phyloP scores from a whole-genome alignment of 2,329 filamentous ascomycete species.

The Penicillium thymicola region DNA sequence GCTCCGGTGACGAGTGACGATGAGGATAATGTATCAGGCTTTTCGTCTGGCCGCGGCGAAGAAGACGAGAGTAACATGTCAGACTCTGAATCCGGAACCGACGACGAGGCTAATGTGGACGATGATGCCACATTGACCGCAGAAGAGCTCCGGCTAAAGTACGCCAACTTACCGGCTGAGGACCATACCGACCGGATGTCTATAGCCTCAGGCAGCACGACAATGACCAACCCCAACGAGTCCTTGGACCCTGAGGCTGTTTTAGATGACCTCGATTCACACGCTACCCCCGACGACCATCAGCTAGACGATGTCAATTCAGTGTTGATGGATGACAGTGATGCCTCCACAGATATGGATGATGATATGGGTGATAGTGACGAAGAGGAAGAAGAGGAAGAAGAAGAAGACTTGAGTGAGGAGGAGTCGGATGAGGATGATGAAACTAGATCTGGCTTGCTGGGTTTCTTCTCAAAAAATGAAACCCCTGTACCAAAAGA shows the following conservation, averaged over 20 bases:
- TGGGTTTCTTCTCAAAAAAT: slow-evolving; percentile 49
- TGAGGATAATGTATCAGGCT: slow-evolving; percentile 29
- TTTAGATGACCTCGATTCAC: slow-evolving; percentile 21
- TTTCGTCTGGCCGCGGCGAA: slow-evolving; percentile 58
- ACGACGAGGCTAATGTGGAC: slow-evolving; percentile 36
- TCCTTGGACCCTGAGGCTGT: slow-evolving; percentile 18
- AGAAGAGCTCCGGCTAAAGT: slow-evolving; percentile 48
- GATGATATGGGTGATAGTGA: slow-evolving; percentile 49
- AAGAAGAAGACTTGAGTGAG: slow-evolving; percentile 48
- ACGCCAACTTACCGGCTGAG: slow-evolving; percentile 39
- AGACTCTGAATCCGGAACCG: slow-evolving; percentile 44
- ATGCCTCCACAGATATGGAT: slow-evolving; percentile 48
- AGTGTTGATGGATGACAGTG: slow-evolving; percentile 45
- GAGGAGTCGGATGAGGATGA: slow-evolving; percentile 47
- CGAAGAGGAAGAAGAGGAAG: slow-evolving; percentile 41
- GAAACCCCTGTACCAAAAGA: slow-evolving; percentile 33
- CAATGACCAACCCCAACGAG: slow-evolving; percentile 19
- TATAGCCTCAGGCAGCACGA: slow-evolving; percentile 21
- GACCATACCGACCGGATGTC: slow-evolving; percentile 25
- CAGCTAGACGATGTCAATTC: slow-evolving; percentile 46
- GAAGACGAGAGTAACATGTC: slow-evolving; percentile 53
- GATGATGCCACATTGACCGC: slow-evolving; percentile 47
- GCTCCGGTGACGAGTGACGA: slow-evolving; percentile 64
- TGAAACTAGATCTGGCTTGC: slow-evolving; percentile 40
- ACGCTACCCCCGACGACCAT: slow-evolving; percentile 27